Conservation (phyloP, 768 basidiomycete species). For the Rossbeevera mucosa region DNA sequence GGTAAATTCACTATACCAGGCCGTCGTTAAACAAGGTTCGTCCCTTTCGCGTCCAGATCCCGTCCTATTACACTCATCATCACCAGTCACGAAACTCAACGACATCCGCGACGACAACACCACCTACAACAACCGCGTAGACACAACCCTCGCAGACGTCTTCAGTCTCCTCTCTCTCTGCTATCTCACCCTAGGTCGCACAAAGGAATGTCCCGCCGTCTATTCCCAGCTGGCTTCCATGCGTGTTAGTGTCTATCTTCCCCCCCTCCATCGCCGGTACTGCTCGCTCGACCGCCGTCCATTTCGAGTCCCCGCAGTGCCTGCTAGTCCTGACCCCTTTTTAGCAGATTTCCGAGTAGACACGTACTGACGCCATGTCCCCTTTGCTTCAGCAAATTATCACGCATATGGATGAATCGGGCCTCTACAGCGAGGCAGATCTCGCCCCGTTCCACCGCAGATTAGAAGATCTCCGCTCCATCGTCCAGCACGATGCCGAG, state of each 20-base stretch:
- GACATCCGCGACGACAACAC: slow-evolving; percentile 79
- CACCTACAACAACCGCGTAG: slow-evolving; percentile 81
- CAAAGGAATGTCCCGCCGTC: slow-evolving; percentile 87
- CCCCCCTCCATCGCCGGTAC: slow-evolving; percentile 3
- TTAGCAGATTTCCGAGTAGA: slow-evolving; percentile 24
- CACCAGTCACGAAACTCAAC: slow-evolving; percentile 82
- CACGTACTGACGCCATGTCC: slow-evolving; percentile 22
- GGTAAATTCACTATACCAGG: slow-evolving; percentile 89
- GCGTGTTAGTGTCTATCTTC: slow-evolving; percentile 60
- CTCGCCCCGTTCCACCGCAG: slow-evolving; percentile 84
- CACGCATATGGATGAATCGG: slow-evolving; percentile 93
- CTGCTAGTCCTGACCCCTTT: slow-evolving; percentile 23
- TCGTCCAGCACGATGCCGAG: slow-evolving; percentile 79
- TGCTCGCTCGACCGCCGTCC: background rate
- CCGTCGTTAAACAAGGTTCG: slow-evolving; percentile 88
- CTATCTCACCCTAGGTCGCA: slow-evolving; percentile 97
- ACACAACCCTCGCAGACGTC: slow-evolving; percentile 93
- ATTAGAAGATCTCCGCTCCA: slow-evolving; percentile 74
- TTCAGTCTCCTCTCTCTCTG: slow-evolving; percentile 93
- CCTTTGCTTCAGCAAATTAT: slow-evolving; percentile 72
- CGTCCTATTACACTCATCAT: background rate
- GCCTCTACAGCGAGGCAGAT: slow-evolving; percentile 89
- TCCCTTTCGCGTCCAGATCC: slow-evolving; percentile 12
- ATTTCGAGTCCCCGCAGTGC: slow-evolving; percentile 9
- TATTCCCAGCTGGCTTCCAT: slow-evolving; percentile 97